Evolutionary conservation across 139 green algal genomes (phyloP), one percentile per base, ranked within the genome.

Genomic region (Chlorella sp.): DNA sequence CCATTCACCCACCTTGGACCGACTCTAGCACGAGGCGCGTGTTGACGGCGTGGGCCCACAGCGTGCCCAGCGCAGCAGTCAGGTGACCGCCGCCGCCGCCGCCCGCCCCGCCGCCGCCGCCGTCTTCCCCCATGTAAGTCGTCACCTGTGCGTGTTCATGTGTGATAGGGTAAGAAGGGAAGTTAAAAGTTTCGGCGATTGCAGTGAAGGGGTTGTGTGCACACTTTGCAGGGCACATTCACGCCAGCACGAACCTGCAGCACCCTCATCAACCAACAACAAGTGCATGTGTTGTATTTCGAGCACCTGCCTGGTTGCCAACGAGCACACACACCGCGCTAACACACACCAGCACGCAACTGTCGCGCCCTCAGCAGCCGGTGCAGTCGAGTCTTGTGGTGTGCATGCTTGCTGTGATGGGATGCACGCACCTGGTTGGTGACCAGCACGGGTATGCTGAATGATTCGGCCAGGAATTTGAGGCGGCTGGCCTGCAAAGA

Each of bases 11-110:
- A 91, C 86, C 90, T 7, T 85, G 85, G 42, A 89, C 26, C 36
- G 90, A 61, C 91, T 97, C 94, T 73, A 99, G 89, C 34, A 97
- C 92, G 28, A 99, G 88, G 1, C 97, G 91, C n/a, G 96, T 96
- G 91, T 99, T 99, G 57, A 99, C 96, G 39, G 92, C 94, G 91
- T 99, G 97, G 16, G 97, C 96, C 97, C 97, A 99, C 85, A 97
- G 96, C 68, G 96, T 95, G 69, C 97, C 97, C 30, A 99, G 91
- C n/a, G 97, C 97, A 19, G 97, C 96, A 18, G 93, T 94, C 71
- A 98, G 60, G n/a, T 88, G 66, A 26, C 39, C 77, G 28, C 82
- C 85, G 37, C 71, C 57, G 80, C 57, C 84, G 86, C 53, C 34
- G 68, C 37, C n/a, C n/a, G n/a, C n/a, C n/a, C n/a, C n/a, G 22